Evolutionary conservation across 441 rosid species (phyloP).

Genomic region (Pelargonium myrrhifolium): DNA sequence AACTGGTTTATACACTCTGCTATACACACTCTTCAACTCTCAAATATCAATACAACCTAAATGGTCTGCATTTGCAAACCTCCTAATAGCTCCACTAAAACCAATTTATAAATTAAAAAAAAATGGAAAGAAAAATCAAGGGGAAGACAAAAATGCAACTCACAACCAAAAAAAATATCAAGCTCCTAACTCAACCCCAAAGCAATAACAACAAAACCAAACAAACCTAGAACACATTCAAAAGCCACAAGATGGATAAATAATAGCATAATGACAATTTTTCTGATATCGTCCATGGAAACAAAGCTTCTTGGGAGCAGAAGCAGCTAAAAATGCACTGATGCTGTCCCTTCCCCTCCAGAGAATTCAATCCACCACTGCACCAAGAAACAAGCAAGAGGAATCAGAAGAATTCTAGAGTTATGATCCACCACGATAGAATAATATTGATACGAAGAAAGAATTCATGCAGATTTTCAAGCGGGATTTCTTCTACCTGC

Average conservation of each 20-base stretch:
- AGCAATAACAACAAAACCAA: conserved; percentile 8
- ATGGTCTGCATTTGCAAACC: conserved; percentile 34
- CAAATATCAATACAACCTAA: conserved; percentile 36
- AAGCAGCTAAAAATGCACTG: conserved; percentile 85
- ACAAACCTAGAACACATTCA: conserved; percentile 27
- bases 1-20: conserved; percentile 38
- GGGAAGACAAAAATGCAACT: conserved; percentile 38
- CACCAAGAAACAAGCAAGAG: conserved; percentile 18
- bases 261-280: conserved; percentile 16
- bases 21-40: conserved; percentile 52
- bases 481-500: conserved; percentile 33
- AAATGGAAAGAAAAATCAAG: not conserved
- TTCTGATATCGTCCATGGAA: conserved; percentile 26
- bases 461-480: conserved; percentile 25
- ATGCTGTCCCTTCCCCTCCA: conserved; percentile 53
- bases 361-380: conserved; percentile 30
- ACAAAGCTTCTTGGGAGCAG: conserved; percentile 57
- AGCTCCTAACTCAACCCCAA: conserved; percentile 28
- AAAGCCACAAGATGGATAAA: conserved; percentile 24
- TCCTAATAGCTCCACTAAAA: conserved; percentile 24
- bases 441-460: conserved; percentile 7
- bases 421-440: conserved; percentile 5
- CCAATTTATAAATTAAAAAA: conserved; percentile 13
- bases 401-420: conserved; percentile 10
- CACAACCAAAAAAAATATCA: conserved; percentile 43